A percentile compares a stretch with the other conserved stretches of the same genome.
These are phyloP conservation scores for Discostella stelligera DNA, from an alignment of 352 stramenopile species.

Conservation along the genomic window DNA sequence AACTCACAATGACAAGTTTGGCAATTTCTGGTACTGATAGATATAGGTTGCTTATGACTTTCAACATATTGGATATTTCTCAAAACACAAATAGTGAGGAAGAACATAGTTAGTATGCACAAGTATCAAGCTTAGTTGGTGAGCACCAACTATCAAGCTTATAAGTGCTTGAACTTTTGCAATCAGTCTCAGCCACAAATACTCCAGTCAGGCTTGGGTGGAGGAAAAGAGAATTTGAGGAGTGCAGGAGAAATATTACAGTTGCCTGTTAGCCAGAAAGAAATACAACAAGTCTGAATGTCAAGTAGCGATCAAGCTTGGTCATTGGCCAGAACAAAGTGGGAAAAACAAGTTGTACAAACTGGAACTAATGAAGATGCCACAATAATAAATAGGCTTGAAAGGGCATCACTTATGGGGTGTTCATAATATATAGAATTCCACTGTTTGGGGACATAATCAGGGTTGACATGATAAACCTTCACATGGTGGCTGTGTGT, in stretches of 20 bases:
- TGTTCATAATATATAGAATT: slow-evolving; percentile 21
- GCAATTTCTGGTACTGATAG: slow-evolving; percentile 27
- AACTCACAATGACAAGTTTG: slow-evolving; percentile 36
- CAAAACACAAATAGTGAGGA: background rate
- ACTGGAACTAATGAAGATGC: slow-evolving; percentile 4
- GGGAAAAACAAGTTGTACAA: slow-evolving; percentile 27
- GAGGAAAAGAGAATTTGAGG: background rate
- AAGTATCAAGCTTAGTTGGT: background rate
- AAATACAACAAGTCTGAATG: slow-evolving; percentile 40
- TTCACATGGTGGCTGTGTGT: slow-evolving; percentile 32
- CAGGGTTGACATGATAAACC: slow-evolving; percentile 13
- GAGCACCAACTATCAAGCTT: background rate
- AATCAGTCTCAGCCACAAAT: slow-evolving; percentile 12
- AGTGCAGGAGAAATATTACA: background rate
- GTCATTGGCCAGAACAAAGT: slow-evolving; percentile 44
- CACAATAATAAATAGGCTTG: background rate
- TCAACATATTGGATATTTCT: slow-evolving; percentile 16
- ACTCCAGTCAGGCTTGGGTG: background rate
- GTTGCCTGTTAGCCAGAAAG: slow-evolving; percentile 13
- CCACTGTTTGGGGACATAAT: slow-evolving; percentile 11
- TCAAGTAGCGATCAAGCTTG: slow-evolving; percentile 35
- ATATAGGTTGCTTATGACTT: slow-evolving; percentile 18
- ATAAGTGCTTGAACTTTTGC: slow-evolving; percentile 17
- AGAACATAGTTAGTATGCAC: background rate
- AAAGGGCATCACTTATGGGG: slow-evolving; percentile 10